A percentile compares a stretch with the other conserved stretches of the same genome.
phyloP scores from a whole-genome alignment of 148 eudicot genomes.

The Heliamphora exappendiculata region DNA sequence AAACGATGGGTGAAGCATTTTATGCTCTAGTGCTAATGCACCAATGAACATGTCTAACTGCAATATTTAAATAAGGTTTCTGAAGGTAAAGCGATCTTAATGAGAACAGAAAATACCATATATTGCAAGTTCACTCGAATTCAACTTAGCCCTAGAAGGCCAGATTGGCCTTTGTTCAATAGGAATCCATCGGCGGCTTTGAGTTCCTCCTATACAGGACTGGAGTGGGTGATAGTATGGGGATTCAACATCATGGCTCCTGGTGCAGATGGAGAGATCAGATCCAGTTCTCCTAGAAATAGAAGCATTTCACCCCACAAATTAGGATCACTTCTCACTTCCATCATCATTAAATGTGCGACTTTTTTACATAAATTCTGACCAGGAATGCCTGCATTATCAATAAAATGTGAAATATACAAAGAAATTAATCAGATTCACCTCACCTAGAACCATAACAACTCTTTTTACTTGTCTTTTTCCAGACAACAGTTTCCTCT shows the following conservation, averaged over 20 bases:
- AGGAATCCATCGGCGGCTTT: constrained; percentile 77
- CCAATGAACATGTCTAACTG: constrained; percentile 11
- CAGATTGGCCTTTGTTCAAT: constrained; percentile 68
- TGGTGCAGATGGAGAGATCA: constrained; percentile 54
- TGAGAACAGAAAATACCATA: constrained; percentile 43
- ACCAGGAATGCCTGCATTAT: no score
- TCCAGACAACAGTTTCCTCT: constrained; percentile 97
- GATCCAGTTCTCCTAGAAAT: constrained; percentile 67
- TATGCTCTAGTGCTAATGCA: not conserved
- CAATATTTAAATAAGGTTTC: constrained; percentile 33
- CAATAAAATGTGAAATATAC: not conserved
- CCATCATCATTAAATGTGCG: not conserved
- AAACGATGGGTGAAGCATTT: not conserved
- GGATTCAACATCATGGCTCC: constrained; percentile 72
- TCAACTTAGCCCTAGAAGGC: constrained; percentile 75
- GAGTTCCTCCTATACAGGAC: constrained; percentile 84
- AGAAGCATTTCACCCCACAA: constrained; percentile 10
- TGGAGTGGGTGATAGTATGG: constrained; percentile 82
- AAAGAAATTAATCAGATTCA: not conserved
- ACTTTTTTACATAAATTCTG: no score
- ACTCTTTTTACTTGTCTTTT: constrained; percentile 62
- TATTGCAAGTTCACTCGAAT: constrained; percentile 54
- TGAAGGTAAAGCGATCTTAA: constrained; percentile 21
- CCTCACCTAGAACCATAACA: constrained; percentile 78
- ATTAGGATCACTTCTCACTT: constrained; percentile 3